Evolutionary conservation across 164 flowering plant genomes (phyloP).

Genomic region (Liquidambar formosana): DNA sequence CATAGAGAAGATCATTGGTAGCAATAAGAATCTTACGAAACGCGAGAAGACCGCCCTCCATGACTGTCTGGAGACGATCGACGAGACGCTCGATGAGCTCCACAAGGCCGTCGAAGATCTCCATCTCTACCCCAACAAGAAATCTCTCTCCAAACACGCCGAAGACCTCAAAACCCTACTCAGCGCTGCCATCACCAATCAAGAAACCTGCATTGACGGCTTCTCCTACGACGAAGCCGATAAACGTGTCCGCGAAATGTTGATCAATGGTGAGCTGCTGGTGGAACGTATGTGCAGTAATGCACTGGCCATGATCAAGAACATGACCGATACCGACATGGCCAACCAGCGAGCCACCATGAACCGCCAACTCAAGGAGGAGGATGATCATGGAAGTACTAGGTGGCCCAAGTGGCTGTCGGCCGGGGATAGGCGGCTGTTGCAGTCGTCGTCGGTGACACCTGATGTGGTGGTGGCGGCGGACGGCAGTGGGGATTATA

Average conservation of each 20-base stretch:
- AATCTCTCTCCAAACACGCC: slow-evolving; percentile 45
- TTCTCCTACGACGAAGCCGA: slow-evolving; percentile 74
- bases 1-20: slow-evolving; percentile 34
- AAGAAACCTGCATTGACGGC: slow-evolving; percentile 74
- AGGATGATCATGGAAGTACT: not conserved
- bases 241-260: slow-evolving; percentile 32
- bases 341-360: slow-evolving; percentile 23
- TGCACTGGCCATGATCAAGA: slow-evolving; percentile 75
- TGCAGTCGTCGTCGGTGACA: slow-evolving; percentile 54
- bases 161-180: slow-evolving; percentile 64
- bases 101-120: slow-evolving; percentile 47
- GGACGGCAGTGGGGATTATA: slow-evolving; percentile 77
- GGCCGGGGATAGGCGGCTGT: slow-evolving; percentile 58
- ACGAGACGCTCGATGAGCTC: slow-evolving; percentile 76
- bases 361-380: slow-evolving; percentile 23
- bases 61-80: slow-evolving; percentile 74
- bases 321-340: slow-evolving; percentile 72
- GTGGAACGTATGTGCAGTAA: slow-evolving; percentile 73
- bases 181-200: slow-evolving; percentile 81
- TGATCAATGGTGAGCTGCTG: slow-evolving; percentile 35
- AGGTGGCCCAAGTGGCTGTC: slow-evolving; percentile 82
- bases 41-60: slow-evolving; percentile 66
- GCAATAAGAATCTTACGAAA: slow-evolving; percentile 25
- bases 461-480: slow-evolving; percentile 81
- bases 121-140: slow-evolving; percentile 47